Evolutionary conservation across 805 yeast genomes (phyloP).

Genomic region (Zygoascus flipseniorum): DNA sequence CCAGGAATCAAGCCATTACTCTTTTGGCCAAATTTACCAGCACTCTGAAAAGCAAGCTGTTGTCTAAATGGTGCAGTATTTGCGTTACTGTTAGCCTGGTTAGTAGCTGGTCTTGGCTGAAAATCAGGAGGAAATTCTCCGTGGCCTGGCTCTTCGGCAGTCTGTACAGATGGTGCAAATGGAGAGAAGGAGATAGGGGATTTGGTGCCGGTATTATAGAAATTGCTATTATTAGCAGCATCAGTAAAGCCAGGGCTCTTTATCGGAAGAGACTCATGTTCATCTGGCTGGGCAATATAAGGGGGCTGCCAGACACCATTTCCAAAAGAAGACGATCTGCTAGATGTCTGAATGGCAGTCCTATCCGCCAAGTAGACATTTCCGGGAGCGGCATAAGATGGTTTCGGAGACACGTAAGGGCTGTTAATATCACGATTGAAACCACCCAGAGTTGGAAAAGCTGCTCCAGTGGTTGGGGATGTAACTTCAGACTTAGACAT

Average conservation of each 20-base stretch:
- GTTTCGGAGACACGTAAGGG: slow-evolving; percentile 12
- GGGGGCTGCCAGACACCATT: slow-evolving; percentile 13
- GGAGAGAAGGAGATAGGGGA: background rate
- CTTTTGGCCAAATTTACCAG: background rate
- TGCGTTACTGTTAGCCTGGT: background rate
- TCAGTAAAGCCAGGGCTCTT: background rate
- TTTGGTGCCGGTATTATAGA: background rate
- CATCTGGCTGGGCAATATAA: background rate
- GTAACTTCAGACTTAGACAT: background rate
- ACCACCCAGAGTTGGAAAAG: background rate
- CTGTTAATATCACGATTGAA: background rate
- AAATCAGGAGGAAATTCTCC: background rate
- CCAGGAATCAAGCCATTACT: background rate
- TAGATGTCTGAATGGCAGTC: slow-evolving; percentile 4
- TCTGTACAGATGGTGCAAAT: background rate
- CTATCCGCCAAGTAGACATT: background rate
- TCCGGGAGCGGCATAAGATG: slow-evolving; percentile 7
- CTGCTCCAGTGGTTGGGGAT: background rate
- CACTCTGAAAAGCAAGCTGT: slow-evolving; percentile 3
- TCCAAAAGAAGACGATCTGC: slow-evolving; percentile 14
- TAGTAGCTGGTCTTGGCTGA: background rate
- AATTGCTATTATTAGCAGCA: background rate
- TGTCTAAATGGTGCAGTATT: background rate
- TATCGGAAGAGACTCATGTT: background rate
- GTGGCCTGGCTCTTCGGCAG: background rate